Conservation (phyloP, 148 eudicot genomes). For the Vaccinium darrowii region DNA sequence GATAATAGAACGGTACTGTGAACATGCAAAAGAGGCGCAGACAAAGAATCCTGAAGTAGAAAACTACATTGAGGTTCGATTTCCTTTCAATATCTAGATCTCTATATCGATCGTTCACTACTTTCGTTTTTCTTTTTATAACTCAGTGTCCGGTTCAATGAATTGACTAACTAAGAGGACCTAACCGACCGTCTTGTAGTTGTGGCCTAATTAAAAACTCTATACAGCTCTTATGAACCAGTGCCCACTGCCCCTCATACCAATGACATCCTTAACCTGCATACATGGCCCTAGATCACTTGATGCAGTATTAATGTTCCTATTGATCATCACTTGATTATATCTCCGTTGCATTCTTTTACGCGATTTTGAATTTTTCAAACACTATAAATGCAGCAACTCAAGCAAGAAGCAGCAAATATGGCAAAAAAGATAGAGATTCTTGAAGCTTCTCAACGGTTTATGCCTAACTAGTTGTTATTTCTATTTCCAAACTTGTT, state of each 20-base stretch:
- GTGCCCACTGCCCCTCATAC: neutral
- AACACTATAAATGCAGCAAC: conserved; percentile 22
- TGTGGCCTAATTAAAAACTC: neutral
- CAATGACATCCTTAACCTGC: neutral
- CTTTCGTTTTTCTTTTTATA: too few relatives aligned
- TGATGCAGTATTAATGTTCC: neutral
- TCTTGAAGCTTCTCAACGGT: conserved; percentile 42
- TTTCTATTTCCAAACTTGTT: neutral
- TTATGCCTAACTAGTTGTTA: neutral
- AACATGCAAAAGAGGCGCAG: conserved; percentile 13
- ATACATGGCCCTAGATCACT: neutral
- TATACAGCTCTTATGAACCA: neutral
- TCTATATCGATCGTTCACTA: neutral
- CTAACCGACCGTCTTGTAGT: neutral
- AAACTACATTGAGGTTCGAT: conserved; percentile 13
- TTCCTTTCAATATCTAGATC: neutral
- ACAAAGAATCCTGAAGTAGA: neutral
- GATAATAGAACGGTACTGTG: conserved; percentile 15
- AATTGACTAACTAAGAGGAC: neutral
- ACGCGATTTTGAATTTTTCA: neutral
- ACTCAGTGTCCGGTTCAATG: neutral
- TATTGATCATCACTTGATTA: neutral
- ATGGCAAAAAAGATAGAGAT: conserved; percentile 36
- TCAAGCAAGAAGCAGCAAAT: conserved; percentile 35
- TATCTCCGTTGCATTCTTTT: neutral